phyloP scores from a whole-genome alignment of 2,329 filamentous ascomycete genomes.

The Thelonectria blattea region DNA sequence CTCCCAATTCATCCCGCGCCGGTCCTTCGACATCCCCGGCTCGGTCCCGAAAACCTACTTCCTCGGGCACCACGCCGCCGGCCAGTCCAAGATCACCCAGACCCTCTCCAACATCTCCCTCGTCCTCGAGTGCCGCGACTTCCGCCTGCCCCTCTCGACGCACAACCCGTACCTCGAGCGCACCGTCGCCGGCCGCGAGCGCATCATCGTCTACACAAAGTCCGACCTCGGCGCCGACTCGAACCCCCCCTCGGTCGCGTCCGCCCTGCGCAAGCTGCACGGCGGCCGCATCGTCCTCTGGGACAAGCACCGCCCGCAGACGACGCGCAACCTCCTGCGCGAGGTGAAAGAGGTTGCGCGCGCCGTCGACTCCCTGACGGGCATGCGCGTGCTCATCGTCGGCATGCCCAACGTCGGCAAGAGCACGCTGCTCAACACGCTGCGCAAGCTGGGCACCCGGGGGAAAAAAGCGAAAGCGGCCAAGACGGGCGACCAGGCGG shows the following conservation, averaged over 20 bases:
- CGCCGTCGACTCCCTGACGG: constrained; percentile 67
- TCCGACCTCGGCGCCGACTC: constrained; percentile 68
- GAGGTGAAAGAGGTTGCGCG: constrained; percentile 43
- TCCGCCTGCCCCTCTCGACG: constrained; percentile 85
- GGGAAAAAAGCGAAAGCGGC: constrained; percentile 69
- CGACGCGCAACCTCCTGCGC: constrained; percentile 48
- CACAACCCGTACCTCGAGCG: constrained; percentile 90
- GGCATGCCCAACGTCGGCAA: constrained; percentile 99
- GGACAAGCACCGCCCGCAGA: constrained; percentile 43
- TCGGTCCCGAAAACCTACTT: constrained; percentile 90
- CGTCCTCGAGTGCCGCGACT: constrained; percentile 93
- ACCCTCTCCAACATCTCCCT: constrained; percentile 82
- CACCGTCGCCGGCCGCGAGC: constrained; percentile 71
- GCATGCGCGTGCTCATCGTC: constrained; percentile 84
- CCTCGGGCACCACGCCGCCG: constrained; percentile 88
- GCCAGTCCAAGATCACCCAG: constrained; percentile 78
- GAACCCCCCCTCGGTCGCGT: constrained; percentile 32
- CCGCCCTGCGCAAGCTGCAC: constrained; percentile 43
- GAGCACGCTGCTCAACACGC: constrained; percentile 87
- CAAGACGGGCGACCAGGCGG: constrained; percentile 83
- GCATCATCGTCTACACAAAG: constrained; percentile 92
- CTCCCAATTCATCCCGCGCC: constrained; percentile 72
- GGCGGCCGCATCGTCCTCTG: constrained; percentile 52
- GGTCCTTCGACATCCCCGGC: constrained; percentile 71
- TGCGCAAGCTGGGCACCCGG: constrained; percentile 69